Evolutionary conservation across 371 early-diverging fungal genomes (phyloP).

Genomic region (Basidiobolus meristosporus): DNA sequence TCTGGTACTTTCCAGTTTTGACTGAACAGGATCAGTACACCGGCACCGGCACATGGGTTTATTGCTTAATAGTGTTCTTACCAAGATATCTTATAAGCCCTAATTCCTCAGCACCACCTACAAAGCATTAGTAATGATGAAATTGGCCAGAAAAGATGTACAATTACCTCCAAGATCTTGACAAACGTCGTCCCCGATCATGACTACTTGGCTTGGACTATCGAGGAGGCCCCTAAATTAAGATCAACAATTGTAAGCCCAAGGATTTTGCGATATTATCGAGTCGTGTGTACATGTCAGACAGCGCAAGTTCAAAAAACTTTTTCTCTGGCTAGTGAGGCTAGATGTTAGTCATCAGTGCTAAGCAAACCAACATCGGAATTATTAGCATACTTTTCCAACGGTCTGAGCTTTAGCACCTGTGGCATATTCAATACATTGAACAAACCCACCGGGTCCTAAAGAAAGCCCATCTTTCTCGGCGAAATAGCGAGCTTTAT

Average conservation of each 20-base stretch:
- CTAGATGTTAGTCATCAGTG: not conserved
- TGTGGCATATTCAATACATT: constrained; percentile 59
- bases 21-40: constrained; percentile 13
- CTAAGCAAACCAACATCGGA: not conserved
- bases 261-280: constrained; percentile 7
- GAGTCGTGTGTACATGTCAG: constrained; percentile 23
- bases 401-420: constrained; percentile 41
- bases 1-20: constrained; percentile 64
- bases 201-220: constrained; percentile 20
- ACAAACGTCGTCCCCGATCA: constrained; percentile 70
- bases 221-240: not conserved
- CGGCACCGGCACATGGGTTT: not conserved
- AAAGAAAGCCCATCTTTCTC: constrained; percentile 38
- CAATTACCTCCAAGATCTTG: constrained; percentile 48
- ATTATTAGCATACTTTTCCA: constrained; percentile 30
- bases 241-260: not conserved
- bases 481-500: constrained; percentile 58
- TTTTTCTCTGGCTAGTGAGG: constrained; percentile 24
- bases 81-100: constrained; percentile 49
- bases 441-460: constrained; percentile 77
- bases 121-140: not conserved
- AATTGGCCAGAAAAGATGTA: too few species aligned
- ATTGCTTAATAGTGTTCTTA: constrained; percentile 4
- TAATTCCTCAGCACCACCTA: constrained; percentile 36
- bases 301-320: constrained; percentile 55